Evolutionary conservation across 352 stramenopile species (phyloP).

Genomic region (Globisporangium paddicum): DNA sequence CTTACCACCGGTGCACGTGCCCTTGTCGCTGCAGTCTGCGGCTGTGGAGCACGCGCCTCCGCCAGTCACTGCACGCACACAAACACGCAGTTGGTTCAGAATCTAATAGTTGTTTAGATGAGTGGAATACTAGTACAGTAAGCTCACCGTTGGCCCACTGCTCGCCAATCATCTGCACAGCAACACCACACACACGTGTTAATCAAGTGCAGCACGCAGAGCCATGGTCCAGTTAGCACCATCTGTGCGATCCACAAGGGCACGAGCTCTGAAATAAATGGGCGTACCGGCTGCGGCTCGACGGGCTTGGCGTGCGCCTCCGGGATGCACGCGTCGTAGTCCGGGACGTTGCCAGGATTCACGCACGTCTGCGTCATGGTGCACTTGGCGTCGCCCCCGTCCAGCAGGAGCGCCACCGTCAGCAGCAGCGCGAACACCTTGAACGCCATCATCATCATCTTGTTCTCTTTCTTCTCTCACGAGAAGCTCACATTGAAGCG

Average conservation of each 20-base stretch:
- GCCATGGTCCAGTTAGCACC: background rate
- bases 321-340: slow-evolving; percentile 72
- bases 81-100: background rate
- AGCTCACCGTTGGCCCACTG: slow-evolving; percentile 38
- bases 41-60: slow-evolving; percentile 47
- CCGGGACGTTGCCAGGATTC: slow-evolving; percentile 60
- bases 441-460: background rate
- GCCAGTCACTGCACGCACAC: slow-evolving; percentile 38
- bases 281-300: slow-evolving; percentile 29
- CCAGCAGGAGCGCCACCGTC: background rate
- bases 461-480: slow-evolving; percentile 6
- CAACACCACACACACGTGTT: background rate
- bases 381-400: slow-evolving; percentile 27
- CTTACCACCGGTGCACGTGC: slow-evolving; percentile 29
- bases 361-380: slow-evolving; percentile 80
- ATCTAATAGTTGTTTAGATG: background rate
- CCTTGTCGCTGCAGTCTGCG: slow-evolving; percentile 57
- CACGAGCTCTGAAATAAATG: background rate
- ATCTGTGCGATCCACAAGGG: background rate
- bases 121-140: background rate
- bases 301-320: slow-evolving; percentile 40
- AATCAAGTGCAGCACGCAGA: too few species aligned
- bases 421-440: background rate
- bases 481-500: slow-evolving; percentile 8
- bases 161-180: slow-evolving; percentile 26